phyloP scores from a whole-genome alignment of 805 yeast species.

The Metschnikowia bowlesiae region DNA sequence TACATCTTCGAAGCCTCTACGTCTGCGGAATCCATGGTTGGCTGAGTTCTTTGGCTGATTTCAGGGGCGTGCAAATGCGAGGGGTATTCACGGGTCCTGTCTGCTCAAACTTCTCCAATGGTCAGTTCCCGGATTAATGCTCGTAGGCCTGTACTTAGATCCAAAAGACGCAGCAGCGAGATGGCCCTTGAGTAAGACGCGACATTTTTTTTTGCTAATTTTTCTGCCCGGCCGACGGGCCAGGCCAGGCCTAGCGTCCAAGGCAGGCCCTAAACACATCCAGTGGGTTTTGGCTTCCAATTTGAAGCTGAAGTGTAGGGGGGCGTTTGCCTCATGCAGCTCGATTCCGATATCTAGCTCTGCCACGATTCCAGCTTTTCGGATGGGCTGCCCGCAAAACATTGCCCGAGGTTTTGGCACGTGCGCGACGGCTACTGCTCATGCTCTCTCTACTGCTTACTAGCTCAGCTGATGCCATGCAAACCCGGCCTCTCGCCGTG shows the following conservation, averaged over 20 bases:
- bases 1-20: constrained; percentile 32
- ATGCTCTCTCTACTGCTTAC: not conserved
- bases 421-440: not conserved
- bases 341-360: not conserved
- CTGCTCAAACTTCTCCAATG: not conserved
- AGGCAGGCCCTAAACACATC: no score
- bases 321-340: no score
- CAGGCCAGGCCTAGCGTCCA: not conserved
- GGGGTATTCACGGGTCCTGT: not conserved
- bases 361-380: not conserved
- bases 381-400: not conserved
- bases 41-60: not conserved
- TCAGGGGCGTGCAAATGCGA: not conserved
- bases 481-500: not conserved
- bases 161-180: constrained; percentile 1
- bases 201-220: not conserved
- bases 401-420: not conserved
- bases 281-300: no score
- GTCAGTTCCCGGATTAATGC: not conserved
- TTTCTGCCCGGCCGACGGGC: not conserved
- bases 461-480: not conserved
- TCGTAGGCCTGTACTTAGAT: constrained; percentile 7
- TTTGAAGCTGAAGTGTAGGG: no score
- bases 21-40: constrained; percentile 18
- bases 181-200: constrained; percentile 1